phyloP scores from a whole-genome alignment of 2,329 filamentous ascomycete genomes.

The Aspergillus brasiliensis region DNA sequence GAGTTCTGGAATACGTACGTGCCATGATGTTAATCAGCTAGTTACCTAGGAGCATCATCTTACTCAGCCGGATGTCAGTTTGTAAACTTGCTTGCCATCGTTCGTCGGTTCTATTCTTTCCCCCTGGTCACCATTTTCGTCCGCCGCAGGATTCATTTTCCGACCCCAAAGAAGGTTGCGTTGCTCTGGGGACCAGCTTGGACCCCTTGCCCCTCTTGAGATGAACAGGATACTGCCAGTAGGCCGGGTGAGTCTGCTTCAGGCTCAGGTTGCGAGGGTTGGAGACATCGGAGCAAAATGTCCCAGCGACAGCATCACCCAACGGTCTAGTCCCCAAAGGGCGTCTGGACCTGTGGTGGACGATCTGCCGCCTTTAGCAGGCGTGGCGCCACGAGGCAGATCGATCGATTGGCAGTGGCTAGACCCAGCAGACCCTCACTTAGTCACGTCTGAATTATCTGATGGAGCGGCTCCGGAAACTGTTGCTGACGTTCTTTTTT shows the following conservation, averaged over 20 bases:
- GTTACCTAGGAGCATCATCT: not conserved
- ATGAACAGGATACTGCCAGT: not conserved
- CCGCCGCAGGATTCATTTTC: not conserved
- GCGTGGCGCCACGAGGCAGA: not conserved
- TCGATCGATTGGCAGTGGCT: not conserved
- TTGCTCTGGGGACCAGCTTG: not conserved
- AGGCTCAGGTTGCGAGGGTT: not conserved
- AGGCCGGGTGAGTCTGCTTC: too few species aligned
- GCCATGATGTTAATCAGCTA: too few species aligned
- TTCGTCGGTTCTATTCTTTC: not conserved
- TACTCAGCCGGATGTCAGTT: not conserved
- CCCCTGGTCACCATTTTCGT: not conserved
- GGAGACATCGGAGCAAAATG: not conserved
- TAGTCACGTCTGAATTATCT: too few species aligned
- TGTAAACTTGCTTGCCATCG: not conserved
- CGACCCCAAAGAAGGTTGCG: not conserved
- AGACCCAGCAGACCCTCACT: not conserved
- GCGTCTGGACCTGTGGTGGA: not conserved
- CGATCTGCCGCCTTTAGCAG: not conserved
- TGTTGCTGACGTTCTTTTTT: not conserved
- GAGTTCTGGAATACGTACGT: too few species aligned
- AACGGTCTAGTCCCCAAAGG: not conserved
- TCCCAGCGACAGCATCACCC: not conserved
- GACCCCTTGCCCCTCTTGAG: not conserved
- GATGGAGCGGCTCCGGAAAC: not conserved